A percentile compares a stretch with the other conserved stretches of the same genome.
Evolutionary conservation across 768 basidiomycete genomes (phyloP).

Genomic region (Boletus reticuloceps): DNA sequence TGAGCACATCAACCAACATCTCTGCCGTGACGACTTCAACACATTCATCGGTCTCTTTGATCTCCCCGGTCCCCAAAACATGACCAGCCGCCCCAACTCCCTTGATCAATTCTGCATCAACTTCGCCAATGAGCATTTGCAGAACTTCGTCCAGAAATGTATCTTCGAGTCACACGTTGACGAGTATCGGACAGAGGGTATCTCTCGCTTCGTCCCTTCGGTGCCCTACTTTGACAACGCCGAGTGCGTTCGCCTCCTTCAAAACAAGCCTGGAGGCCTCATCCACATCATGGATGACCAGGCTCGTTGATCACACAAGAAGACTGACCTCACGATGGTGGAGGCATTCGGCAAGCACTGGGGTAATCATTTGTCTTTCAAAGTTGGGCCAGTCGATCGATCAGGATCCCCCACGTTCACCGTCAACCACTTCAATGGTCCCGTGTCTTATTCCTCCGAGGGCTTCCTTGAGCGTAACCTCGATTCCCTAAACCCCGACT

Average conservation of each 20-base stretch:
- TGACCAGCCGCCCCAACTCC: constrained; percentile 83
- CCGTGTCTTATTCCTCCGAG: constrained; percentile 90
- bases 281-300: constrained; percentile 99
- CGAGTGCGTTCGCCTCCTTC: constrained; percentile 73
- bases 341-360: constrained; percentile 93
- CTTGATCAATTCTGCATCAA: constrained; percentile 97
- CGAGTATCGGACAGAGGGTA: constrained; percentile 83
- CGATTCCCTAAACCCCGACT: constrained; percentile 89
- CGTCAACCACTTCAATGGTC: constrained; percentile 86
- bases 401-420: constrained; percentile 86
- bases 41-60: constrained; percentile 94
- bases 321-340: constrained; percentile 92
- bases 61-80: constrained; percentile 90
- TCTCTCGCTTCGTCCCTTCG: constrained; percentile 64
- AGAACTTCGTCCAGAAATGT: constrained; percentile 69
- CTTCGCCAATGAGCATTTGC: constrained; percentile 91
- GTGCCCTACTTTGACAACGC: constrained; percentile 87
- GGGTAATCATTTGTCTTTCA: constrained; percentile 93
- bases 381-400: constrained; percentile 70
- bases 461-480: constrained; percentile 86
- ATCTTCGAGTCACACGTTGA: constrained; percentile 73
- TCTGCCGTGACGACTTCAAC: constrained; percentile 90
- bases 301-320: constrained; percentile 79
- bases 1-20: constrained; percentile 92
- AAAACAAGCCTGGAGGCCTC: constrained; percentile 59